Conservation (phyloP, 768 basidiomycete species). For the Tylopilus intermedius region DNA sequence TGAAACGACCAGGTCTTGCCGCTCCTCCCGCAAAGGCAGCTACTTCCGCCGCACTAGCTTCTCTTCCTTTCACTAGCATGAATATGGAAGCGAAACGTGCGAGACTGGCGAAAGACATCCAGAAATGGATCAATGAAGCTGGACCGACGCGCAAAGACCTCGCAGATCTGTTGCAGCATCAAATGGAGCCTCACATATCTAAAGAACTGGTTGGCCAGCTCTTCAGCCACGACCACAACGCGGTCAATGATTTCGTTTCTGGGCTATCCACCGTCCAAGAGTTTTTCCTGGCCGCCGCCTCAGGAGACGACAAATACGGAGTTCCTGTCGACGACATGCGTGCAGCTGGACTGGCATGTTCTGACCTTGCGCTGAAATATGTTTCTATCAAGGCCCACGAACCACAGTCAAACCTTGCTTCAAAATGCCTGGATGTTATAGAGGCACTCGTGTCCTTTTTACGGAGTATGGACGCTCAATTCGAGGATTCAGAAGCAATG, state of each 20-base stretch:
- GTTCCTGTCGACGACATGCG: conserved; percentile 45
- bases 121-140: conserved; percentile 81
- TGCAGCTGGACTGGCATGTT: conserved; percentile 73
- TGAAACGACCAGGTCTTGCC: conserved; percentile 42
- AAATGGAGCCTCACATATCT: conserved; percentile 85
- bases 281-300: conserved; percentile 58
- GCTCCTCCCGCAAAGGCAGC: conserved; percentile 28
- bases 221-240: conserved; percentile 94
- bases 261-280: conserved; percentile 73
- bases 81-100: conserved; percentile 49
- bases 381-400: conserved; percentile 85
- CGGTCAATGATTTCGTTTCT: conserved; percentile 86
- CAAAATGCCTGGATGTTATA: conserved; percentile 84
- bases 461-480: conserved; percentile 64
- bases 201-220: conserved; percentile 70
- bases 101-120: conserved; percentile 68
- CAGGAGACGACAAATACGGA: conserved; percentile 51
- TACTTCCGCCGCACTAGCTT: conserved; percentile 30
- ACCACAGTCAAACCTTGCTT: conserved; percentile 82
- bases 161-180: conserved; percentile 76
- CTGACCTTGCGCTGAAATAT: conserved; percentile 91
- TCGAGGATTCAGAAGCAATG: conserved; percentile 81
- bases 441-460: conserved; percentile 76
- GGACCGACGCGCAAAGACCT: conserved; percentile 83
- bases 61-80: conserved; percentile 32